Evolutionary conservation across 2,329 filamentous ascomycete genomes (phyloP).

Genomic region (Neonectria coccinea): DNA sequence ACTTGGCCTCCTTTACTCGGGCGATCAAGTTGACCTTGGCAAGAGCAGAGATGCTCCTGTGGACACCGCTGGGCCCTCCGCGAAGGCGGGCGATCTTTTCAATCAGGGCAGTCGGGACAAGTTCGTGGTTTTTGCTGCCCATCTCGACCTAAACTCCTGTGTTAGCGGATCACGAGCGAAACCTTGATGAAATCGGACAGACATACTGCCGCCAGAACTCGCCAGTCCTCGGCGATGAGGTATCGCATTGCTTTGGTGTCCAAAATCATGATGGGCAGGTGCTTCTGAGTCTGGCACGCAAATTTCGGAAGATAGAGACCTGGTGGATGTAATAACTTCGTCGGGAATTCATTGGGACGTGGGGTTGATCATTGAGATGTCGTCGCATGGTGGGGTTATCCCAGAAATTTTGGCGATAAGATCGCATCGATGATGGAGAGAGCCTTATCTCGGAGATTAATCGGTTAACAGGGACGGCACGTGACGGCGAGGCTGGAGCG

Average conservation of each 20-base stretch:
- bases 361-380: constrained; percentile 38
- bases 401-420: constrained; percentile 46
- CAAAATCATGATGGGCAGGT: constrained; percentile 79
- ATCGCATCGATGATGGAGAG: constrained; percentile 49
- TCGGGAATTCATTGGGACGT: constrained; percentile 29
- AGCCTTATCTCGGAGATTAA: constrained; percentile 32
- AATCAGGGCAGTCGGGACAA: constrained; percentile 92
- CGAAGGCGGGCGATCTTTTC: constrained; percentile 84
- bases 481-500: constrained; percentile 49
- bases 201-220: constrained; percentile 88
- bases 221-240: constrained; percentile 92
- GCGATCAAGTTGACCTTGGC: constrained; percentile 94
- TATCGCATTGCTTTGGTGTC: constrained; percentile 95
- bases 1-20: constrained; percentile 93
- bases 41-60: constrained; percentile 87
- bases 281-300: background rate
- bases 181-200: constrained; percentile 43
- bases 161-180: constrained; percentile 46
- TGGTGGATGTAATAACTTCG: constrained; percentile 11
- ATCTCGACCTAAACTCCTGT: constrained; percentile 78
- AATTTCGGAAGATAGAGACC: constrained; percentile 10
- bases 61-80: constrained; percentile 81
- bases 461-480: constrained; percentile 38
- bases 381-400: constrained; percentile 46
- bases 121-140: constrained; percentile 95